A percentile compares a stretch with the other conserved stretches of the same genome.
Conservation (phyloP, 192 early-diverging fungal species). For the Jimgerdemannia flammicorona region DNA sequence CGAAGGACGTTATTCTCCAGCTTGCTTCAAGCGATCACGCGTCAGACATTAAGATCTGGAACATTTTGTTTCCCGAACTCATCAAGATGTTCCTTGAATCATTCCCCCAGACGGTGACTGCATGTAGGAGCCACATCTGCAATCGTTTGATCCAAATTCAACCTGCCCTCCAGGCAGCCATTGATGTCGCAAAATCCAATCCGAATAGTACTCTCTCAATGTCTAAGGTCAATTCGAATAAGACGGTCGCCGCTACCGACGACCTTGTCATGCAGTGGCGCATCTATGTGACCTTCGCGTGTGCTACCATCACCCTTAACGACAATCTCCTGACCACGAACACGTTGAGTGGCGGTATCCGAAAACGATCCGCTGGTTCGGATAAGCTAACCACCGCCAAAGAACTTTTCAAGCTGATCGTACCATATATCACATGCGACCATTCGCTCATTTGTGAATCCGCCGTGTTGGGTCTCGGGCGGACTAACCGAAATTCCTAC, state of each 20-base stretch:
- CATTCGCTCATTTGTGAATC: slow-evolving; percentile 61
- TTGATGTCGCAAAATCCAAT: slow-evolving; percentile 46
- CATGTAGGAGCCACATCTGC: slow-evolving; percentile 55
- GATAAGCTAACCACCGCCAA: slow-evolving; percentile 48
- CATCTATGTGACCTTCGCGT: slow-evolving; percentile 67
- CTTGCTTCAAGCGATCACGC: slow-evolving; percentile 55
- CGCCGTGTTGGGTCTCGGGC: slow-evolving; percentile 58
- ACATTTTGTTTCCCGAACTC: slow-evolving; percentile 61
- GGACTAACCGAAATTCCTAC: slow-evolving; percentile 64
- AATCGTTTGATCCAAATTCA: slow-evolving; percentile 61
- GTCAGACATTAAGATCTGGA: slow-evolving; percentile 63
- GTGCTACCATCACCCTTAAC: slow-evolving; percentile 47
- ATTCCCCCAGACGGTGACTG: slow-evolving; percentile 38
- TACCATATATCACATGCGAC: slow-evolving; percentile 68
- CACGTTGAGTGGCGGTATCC: slow-evolving; percentile 2
- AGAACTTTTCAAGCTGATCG: slow-evolving; percentile 61
- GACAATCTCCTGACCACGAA: slow-evolving; percentile 25
- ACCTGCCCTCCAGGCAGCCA: slow-evolving; percentile 48
- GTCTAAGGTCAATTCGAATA: slow-evolving; percentile 26
- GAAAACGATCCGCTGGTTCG: slow-evolving; percentile 34
- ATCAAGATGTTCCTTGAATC: slow-evolving; percentile 56
- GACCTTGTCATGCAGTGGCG: slow-evolving; percentile 76
- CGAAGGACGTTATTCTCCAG: slow-evolving; percentile 49
- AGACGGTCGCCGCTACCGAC: slow-evolving; percentile 39
- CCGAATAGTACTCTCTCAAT: slow-evolving; percentile 47